Percentiles rank a stretch among this genome's conserved stretches.
phyloP scores from a whole-genome alignment of 805 yeast genomes.

The Candida odintsovae region DNA sequence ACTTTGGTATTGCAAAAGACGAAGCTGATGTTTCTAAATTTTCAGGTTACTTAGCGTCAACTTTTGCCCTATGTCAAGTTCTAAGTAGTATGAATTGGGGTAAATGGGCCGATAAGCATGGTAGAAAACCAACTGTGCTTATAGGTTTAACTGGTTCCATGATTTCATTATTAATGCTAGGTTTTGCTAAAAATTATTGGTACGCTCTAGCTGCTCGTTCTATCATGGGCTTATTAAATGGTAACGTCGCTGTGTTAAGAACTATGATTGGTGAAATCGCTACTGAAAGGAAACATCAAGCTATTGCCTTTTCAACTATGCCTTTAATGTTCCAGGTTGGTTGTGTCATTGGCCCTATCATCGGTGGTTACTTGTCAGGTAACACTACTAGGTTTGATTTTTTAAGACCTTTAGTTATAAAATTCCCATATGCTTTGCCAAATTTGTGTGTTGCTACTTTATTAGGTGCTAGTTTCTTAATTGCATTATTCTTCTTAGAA shows the following conservation, averaged over 20 bases:
- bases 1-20: slow-evolving; percentile 43
- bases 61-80: slow-evolving; percentile 58
- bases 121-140: slow-evolving; percentile 49
- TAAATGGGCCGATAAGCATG: slow-evolving; percentile 43
- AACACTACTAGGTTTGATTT: slow-evolving; percentile 21
- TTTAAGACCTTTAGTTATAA: slow-evolving; percentile 26
- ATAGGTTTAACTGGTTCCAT: slow-evolving; percentile 49
- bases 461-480: slow-evolving; percentile 29
- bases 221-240: slow-evolving; percentile 52
- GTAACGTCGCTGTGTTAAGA: slow-evolving; percentile 60
- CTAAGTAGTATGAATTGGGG: slow-evolving; percentile 60
- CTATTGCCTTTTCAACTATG: slow-evolving; percentile 54
- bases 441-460: slow-evolving; percentile 40
- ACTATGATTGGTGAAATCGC: slow-evolving; percentile 60
- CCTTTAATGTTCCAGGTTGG: slow-evolving; percentile 62
- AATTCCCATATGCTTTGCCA: slow-evolving; percentile 47
- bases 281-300: slow-evolving; percentile 50
- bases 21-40: slow-evolving; percentile 52
- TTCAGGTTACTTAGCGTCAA: slow-evolving; percentile 56
- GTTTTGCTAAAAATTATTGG: slow-evolving; percentile 46
- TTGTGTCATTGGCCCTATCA: slow-evolving; percentile 52
- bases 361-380: slow-evolving; percentile 47
- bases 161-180: slow-evolving; percentile 42
- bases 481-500: slow-evolving; percentile 43
- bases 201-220: slow-evolving; percentile 50